phyloP scores from a whole-genome alignment of 495 filamentous ascomycete species.

The Penicillium taxi region DNA sequence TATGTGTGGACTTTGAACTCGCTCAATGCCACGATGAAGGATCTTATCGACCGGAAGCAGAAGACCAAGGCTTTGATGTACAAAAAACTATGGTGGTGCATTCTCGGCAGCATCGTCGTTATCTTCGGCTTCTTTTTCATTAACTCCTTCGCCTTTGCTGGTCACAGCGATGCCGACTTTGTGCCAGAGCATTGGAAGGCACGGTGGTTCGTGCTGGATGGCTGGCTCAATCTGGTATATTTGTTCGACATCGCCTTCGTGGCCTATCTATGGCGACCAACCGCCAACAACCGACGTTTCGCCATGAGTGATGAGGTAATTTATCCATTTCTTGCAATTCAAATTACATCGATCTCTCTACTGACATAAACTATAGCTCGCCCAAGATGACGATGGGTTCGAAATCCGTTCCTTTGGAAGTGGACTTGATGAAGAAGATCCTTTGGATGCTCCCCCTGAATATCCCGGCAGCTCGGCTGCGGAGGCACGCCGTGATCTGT shows the following conservation, averaged over 20 bases:
- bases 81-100: conserved; percentile 97
- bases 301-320: conserved; percentile 95
- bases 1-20: conserved; percentile 99
- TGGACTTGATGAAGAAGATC: conserved; percentile 62
- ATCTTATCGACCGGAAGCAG: conserved; percentile 88
- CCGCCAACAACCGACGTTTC: conserved; percentile 92
- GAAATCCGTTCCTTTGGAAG: conserved; percentile 91
- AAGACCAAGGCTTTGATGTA: conserved; percentile 93
- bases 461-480: conserved; percentile 21
- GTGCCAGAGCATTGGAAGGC: conserved; percentile 94
- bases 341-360: background rate
- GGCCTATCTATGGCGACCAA: conserved; percentile 95
- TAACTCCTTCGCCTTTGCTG: conserved; percentile 90
- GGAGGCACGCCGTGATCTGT: conserved; percentile 33
- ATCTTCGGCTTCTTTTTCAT: conserved; percentile 96
- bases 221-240: conserved; percentile 96
- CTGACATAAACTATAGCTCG: conserved; percentile 51
- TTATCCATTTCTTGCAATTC: background rate
- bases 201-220: conserved; percentile 94
- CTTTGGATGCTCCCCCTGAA: conserved; percentile 35
- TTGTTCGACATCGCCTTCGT: conserved; percentile 84
- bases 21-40: conserved; percentile 89
- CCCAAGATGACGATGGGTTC: conserved; percentile 97
- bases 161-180: conserved; percentile 71
- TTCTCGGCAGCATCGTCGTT: conserved; percentile 81